Percentiles rank a stretch among this genome's conserved stretches.
Conservation (phyloP, 208 protist genomes). For the Tritrichomonas musculus region DNA sequence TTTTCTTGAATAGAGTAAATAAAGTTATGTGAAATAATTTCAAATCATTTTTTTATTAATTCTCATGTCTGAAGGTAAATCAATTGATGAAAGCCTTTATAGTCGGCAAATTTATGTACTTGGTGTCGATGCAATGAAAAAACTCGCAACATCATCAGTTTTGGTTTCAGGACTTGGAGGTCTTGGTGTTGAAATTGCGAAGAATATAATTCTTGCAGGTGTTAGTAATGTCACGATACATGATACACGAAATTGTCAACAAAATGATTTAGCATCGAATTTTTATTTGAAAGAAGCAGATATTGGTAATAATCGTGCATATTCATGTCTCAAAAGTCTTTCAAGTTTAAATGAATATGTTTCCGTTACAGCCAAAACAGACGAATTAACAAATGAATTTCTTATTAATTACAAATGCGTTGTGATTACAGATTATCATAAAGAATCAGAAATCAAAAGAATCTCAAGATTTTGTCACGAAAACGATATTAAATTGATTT, state of each 20-base stretch:
- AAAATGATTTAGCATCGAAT: slow-evolving; percentile 66
- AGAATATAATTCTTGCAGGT: slow-evolving; percentile 75
- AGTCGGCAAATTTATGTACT: slow-evolving; percentile 67
- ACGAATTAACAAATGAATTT: background rate
- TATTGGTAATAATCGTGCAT: slow-evolving; percentile 63
- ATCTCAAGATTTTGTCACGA: slow-evolving; percentile 45
- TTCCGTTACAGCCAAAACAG: slow-evolving; percentile 31
- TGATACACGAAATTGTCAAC: slow-evolving; percentile 53
- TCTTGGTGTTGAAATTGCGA: slow-evolving; percentile 77
- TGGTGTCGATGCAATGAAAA: slow-evolving; percentile 70
- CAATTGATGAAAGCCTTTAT: slow-evolving; percentile 65
- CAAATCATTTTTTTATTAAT: no score
- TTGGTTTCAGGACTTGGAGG: slow-evolving; percentile 58
- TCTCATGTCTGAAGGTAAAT: no score
- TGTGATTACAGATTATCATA: background rate
- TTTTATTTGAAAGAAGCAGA: slow-evolving; percentile 70
- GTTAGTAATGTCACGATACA: slow-evolving; percentile 69
- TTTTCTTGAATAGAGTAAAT: no score
- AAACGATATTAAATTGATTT: slow-evolving; percentile 47
- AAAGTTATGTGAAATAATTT: no score
- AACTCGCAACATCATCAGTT: slow-evolving; percentile 52
- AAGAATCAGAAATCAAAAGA: background rate
- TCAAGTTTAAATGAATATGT: slow-evolving; percentile 75
- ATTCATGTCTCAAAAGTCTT: slow-evolving; percentile 51
- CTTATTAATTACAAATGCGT: background rate